Evolutionary conservation across 2,329 filamentous ascomycete species (phyloP).

Genomic region (Colletotrichum abscissum): DNA sequence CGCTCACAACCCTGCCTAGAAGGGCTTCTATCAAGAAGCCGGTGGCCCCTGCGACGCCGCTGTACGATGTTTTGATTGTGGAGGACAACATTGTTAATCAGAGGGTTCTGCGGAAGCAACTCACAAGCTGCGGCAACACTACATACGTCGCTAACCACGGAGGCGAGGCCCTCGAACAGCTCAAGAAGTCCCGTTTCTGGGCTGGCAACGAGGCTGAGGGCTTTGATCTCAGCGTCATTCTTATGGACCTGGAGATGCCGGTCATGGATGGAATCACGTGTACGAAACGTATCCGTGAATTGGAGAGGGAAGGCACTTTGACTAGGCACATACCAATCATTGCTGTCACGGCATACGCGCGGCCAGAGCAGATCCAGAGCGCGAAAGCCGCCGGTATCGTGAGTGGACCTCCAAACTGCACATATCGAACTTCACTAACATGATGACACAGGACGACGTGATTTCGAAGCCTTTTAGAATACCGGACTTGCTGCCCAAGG

Average conservation of each 20-base stretch:
- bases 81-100: slow-evolving; percentile 78
- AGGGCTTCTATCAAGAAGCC: slow-evolving; percentile 12
- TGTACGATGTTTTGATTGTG: slow-evolving; percentile 69
- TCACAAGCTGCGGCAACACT: slow-evolving; percentile 69
- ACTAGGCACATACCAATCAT: slow-evolving; percentile 79
- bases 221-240: slow-evolving; percentile 71
- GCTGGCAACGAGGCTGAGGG: slow-evolving; percentile 57
- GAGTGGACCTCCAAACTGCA: slow-evolving; percentile 47
- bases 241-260: slow-evolving; percentile 89
- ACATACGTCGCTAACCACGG: slow-evolving; percentile 74
- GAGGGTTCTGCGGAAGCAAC: slow-evolving; percentile 70
- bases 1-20: slow-evolving; percentile 13
- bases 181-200: slow-evolving; percentile 69
- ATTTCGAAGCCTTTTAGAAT: slow-evolving; percentile 86
- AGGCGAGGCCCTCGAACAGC: slow-evolving; percentile 68
- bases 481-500: slow-evolving; percentile 75
- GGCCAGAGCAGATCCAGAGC: slow-evolving; percentile 78
- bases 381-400: slow-evolving; percentile 80
- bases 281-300: slow-evolving; percentile 74
- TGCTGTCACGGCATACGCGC: slow-evolving; percentile 85
- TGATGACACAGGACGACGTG: slow-evolving; percentile 69
- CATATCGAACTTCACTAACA: slow-evolving; percentile 1
- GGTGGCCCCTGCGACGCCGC: neutral
- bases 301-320: slow-evolving; percentile 72
- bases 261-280: slow-evolving; percentile 86